phyloP scores from a whole-genome alignment of 805 yeast species.

The Starmerella bombi region DNA sequence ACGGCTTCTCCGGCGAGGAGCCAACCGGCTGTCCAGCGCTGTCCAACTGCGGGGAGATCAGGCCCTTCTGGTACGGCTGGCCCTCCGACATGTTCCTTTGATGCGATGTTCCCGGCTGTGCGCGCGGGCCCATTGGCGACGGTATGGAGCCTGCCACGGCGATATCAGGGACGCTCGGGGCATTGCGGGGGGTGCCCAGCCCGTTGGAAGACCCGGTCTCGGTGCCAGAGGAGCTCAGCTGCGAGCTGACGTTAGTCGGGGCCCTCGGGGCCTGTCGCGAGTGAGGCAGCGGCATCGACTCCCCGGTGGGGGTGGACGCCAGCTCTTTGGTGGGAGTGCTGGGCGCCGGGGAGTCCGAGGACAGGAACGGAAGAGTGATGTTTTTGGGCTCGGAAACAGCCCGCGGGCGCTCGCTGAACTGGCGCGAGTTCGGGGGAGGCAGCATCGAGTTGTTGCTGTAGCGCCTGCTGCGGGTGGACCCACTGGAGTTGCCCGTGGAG shows the following conservation, averaged over 20 bases:
- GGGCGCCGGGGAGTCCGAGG: neutral
- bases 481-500: neutral
- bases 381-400: slow-evolving; percentile 18
- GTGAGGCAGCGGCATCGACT: slow-evolving; percentile 11
- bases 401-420: slow-evolving; percentile 25
- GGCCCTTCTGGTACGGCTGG: slow-evolving; percentile 24
- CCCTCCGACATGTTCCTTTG: slow-evolving; percentile 28
- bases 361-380: neutral
- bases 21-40: neutral
- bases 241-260: slow-evolving; percentile 3
- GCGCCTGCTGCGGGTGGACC: neutral
- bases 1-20: neutral
- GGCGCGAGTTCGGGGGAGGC: neutral
- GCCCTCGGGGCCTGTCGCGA: slow-evolving; percentile 17
- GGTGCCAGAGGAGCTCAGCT: neutral
- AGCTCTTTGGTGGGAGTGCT: neutral
- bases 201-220: neutral
- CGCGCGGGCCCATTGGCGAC: neutral
- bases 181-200: neutral
- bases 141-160: neutral
- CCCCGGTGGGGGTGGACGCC: neutral
- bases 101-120: slow-evolving; percentile 8
- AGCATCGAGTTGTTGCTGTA: neutral
- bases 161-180: neutral
- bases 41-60: slow-evolving; percentile 13